A percentile compares a stretch with the other conserved stretches of the same genome.
These are phyloP conservation scores for Neofusicoccum cordaticola DNA, from an alignment of 2,329 filamentous ascomycete genomes.

Conservation along the genomic window DNA sequence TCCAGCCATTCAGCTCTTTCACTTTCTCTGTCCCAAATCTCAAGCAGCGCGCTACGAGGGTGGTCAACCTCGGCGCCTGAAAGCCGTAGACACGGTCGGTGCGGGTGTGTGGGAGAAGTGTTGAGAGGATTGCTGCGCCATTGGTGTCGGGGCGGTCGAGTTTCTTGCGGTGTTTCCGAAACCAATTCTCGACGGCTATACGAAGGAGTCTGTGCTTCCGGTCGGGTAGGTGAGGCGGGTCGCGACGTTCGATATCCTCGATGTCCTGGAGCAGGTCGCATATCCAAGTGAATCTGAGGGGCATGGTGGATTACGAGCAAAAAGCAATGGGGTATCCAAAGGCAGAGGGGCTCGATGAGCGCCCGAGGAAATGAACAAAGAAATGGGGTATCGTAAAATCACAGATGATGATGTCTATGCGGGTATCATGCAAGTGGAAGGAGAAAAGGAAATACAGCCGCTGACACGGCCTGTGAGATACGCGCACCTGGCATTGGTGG, in stretches of 20 bases:
- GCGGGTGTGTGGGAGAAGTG: conserved; percentile 71
- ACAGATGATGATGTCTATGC: not conserved
- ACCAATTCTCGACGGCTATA: conserved; percentile 64
- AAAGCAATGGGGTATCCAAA: not conserved
- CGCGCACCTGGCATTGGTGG: not conserved
- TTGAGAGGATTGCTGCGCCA: conserved; percentile 66
- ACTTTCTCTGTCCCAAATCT: conserved; percentile 61
- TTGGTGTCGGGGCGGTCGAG: conserved; percentile 59
- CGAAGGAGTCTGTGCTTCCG: conserved; percentile 27
- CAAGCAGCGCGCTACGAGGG: conserved; percentile 66
- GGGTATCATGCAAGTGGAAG: conserved; percentile 10
- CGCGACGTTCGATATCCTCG: conserved; percentile 48
- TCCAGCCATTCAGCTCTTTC: conserved; percentile 63
- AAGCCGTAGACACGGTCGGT: conserved; percentile 76
- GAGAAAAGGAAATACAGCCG: not conserved
- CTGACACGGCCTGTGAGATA: not conserved
- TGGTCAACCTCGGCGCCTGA: conserved; percentile 59
- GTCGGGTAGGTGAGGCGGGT: conserved; percentile 38
- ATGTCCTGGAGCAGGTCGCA: conserved; percentile 72
- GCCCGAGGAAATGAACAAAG: not conserved
- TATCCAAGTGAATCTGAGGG: conserved; percentile 65
- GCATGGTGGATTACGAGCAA: conserved; percentile 45
- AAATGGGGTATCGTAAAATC: not conserved
- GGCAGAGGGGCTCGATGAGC: conserved; percentile 16
- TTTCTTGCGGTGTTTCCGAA: conserved; percentile 57